Evolutionary conservation across 495 filamentous ascomycete genomes (phyloP), one percentile per base, ranked within the genome.

Genomic region (Hypoxylon lienhwacheense): DNA sequence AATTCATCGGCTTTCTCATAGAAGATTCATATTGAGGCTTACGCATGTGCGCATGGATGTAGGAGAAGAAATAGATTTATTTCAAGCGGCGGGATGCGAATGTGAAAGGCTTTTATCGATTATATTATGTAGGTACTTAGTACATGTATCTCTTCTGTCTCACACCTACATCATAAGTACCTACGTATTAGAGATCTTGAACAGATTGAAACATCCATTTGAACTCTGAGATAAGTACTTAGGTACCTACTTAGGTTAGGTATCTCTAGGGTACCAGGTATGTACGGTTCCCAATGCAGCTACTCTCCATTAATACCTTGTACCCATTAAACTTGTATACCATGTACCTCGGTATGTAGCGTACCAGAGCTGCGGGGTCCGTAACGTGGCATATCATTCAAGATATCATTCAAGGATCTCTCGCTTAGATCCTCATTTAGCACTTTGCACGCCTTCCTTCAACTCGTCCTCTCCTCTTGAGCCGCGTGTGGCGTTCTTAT

Each of bases 11-110:
- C n/a, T n/a, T 15, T 19, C 48, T 45, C 42, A 37, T 53, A 39
- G 50, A 37, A 41, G 21, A 22, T 21, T 28, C 28, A 43, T 55
- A 55, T 55, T 61, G 52, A 47, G 56, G 58, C 58, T 61, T 61
- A 61, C 58, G 58, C 48, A 47, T 55, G 58, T n/a, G 47, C 37
- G 21, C 58, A 61, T 48, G 58, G 58, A 53, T 61, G 41, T 56
- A 14, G 21, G 31, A 61, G 52, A 42, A 24, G 12, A 61, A 6
- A 48, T 36, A 52, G 47, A 55, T 53, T 33, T 26, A n/a, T n/a
- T n/a, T n/a, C n/a, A 41, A 47, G 57, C 41, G 55, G 51, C 29
- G 57, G 39, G 46, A 28, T 50, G 57, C 51, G 57, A 55, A 44
- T 35, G 15, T 37, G 29, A 34, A 12, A 33, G 24, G 40, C 26